Evolutionary conservation across 129 eudicot species (phyloP).

Genomic region (Sambucus nigra): DNA sequence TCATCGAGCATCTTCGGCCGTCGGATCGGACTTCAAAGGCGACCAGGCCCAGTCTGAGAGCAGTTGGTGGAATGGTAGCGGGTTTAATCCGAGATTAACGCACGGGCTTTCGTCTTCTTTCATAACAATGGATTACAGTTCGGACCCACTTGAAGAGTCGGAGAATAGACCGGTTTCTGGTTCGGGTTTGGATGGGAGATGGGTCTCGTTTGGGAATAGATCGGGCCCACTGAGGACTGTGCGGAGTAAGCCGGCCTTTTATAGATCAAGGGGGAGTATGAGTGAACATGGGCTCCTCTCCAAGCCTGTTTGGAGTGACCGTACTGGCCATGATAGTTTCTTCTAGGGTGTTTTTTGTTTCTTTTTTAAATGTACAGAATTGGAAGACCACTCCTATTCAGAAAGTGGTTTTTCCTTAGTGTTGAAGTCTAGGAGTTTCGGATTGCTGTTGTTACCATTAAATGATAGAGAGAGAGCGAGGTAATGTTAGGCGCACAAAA

Average conservation of each 20-base stretch:
- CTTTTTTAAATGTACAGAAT: constrained; percentile 57
- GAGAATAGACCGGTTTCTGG: constrained; percentile 55
- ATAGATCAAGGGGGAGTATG: constrained; percentile 69
- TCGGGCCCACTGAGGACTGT: constrained; percentile 83
- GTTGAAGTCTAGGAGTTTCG: constrained; percentile 22
- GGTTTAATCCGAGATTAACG: constrained; percentile 43
- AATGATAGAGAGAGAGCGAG: not conserved
- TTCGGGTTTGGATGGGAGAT: constrained; percentile 43
- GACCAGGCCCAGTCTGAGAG: constrained; percentile 61
- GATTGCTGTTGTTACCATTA: not conserved
- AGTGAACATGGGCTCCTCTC: constrained; percentile 65
- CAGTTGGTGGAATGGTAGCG: constrained; percentile 93
- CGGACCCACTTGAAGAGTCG: constrained; percentile 68
- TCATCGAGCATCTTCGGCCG: constrained; percentile 58
- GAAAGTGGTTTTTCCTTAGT: constrained; percentile 9
- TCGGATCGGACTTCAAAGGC: constrained; percentile 56
- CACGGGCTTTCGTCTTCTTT: constrained; percentile 63
- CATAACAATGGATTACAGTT: constrained; percentile 86
- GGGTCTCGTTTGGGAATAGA: constrained; percentile 52
- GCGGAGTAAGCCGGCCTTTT: constrained; percentile 55
- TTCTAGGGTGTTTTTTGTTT: constrained; percentile 31
- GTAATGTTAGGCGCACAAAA: too few species aligned
- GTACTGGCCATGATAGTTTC: constrained; percentile 29
- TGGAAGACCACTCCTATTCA: constrained; percentile 15
- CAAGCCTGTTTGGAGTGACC: constrained; percentile 48